A percentile compares a stretch with the other conserved stretches of the same genome.
These are phyloP conservation scores for Bruguiera sexangula DNA, from an alignment of 345 rosid genomes.

Conservation along the genomic window DNA sequence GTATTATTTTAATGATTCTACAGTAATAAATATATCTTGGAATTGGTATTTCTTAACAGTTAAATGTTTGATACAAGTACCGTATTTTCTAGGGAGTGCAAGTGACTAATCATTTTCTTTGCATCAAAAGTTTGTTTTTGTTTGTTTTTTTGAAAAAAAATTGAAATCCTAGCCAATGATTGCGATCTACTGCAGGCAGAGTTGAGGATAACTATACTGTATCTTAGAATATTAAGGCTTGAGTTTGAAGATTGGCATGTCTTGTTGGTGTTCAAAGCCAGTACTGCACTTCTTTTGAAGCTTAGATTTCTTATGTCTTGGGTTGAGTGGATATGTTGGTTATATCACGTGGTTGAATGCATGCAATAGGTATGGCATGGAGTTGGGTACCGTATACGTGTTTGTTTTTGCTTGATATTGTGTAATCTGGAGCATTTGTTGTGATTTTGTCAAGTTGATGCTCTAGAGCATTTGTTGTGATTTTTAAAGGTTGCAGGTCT, in stretches of 20 bases:
- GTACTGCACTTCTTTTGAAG: background rate
- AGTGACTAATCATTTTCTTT: background rate
- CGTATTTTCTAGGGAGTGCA: background rate
- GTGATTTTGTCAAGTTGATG: too few relatives aligned
- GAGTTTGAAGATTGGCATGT: background rate
- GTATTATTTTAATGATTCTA: background rate
- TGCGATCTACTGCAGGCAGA: background rate
- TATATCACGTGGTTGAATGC: background rate
- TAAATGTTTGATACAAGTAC: background rate
- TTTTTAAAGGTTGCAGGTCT: too few relatives aligned
- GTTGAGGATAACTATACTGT: too few relatives aligned
- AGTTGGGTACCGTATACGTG: too few relatives aligned
- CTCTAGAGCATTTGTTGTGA: too few relatives aligned
- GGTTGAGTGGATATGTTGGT: background rate
- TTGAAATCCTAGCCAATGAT: background rate
- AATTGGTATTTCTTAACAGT: background rate
- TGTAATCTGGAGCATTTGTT: too few relatives aligned
- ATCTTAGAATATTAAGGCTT: background rate
- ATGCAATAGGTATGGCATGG: background rate
- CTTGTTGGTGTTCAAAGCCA: background rate
- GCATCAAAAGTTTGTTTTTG: background rate
- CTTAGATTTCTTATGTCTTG: background rate
- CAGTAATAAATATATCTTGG: background rate
- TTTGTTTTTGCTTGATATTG: too few relatives aligned
- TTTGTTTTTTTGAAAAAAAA: background rate